Evolutionary conservation across 352 stramenopile genomes (phyloP).

Genomic region (Phytophthora podocarpi): DNA sequence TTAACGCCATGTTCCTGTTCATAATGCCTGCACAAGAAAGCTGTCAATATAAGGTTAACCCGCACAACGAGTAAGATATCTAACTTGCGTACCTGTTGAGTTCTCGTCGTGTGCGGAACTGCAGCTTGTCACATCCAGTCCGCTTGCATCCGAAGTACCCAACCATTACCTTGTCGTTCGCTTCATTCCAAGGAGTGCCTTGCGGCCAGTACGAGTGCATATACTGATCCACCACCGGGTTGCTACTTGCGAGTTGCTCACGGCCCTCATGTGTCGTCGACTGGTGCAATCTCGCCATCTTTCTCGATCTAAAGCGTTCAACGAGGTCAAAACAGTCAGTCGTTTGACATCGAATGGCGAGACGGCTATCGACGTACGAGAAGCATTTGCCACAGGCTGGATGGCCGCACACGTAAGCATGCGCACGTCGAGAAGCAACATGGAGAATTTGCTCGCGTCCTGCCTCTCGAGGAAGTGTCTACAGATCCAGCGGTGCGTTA

Average conservation of each 20-base stretch:
- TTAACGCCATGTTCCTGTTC: slow-evolving; percentile 19
- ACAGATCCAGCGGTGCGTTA: not conserved
- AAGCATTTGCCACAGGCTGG: slow-evolving; percentile 66
- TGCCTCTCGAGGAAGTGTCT: slow-evolving; percentile 54
- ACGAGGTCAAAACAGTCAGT: not conserved
- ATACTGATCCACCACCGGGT: slow-evolving; percentile 57
- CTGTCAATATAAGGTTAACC: too few species aligned
- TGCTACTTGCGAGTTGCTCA: slow-evolving; percentile 42
- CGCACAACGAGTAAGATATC: too few species aligned
- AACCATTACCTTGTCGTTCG: slow-evolving; percentile 36
- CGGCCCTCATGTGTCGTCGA: slow-evolving; percentile 42
- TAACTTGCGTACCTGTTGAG: slow-evolving; percentile 36
- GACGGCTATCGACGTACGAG: slow-evolving; percentile 34
- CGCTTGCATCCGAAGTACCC: slow-evolving; percentile 54
- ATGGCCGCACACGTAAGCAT: slow-evolving; percentile 60
- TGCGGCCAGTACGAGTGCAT: slow-evolving; percentile 64
- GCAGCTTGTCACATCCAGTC: slow-evolving; percentile 31
- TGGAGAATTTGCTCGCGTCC: slow-evolving; percentile 54
- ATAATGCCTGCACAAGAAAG: slow-evolving; percentile 23
- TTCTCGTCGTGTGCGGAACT: slow-evolving; percentile 55
- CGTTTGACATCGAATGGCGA: not conserved
- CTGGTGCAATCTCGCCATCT: slow-evolving; percentile 58
- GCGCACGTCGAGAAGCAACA: slow-evolving; percentile 42
- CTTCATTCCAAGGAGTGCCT: slow-evolving; percentile 49
- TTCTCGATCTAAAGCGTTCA: slow-evolving; percentile 39